Evolutionary conservation across 805 yeast species (phyloP), one percentile per base, ranked within the genome.

Genomic region (Kazachstania viticola): DNA sequence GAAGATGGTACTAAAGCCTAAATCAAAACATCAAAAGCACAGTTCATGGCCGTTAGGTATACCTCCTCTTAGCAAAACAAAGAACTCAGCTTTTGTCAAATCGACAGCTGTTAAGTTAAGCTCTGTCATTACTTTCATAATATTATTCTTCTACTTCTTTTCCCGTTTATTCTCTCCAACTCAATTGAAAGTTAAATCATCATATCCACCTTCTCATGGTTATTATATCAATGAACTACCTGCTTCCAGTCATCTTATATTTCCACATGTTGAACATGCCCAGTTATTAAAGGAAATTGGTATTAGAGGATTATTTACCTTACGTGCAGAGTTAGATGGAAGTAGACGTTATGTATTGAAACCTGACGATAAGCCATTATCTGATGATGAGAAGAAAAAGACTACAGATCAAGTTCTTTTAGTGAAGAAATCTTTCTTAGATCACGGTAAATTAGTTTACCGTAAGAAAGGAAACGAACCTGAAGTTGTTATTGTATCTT

Each of bases 181-280:
- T 14, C 14, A 17, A 11, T 16, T 29, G 5, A 22, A 9, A 3
- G 24, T 29, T n/a, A 18, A 37, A 14, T 34, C 28, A 25, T 12
- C 22, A 11, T 45, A 49, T 25, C 60, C 63, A 3, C 38, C 43
- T 17, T 43, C 43, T 13, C 75, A 67, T 44, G 74, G 75, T 0
- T 50, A 61, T 24, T 66, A 62, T 42, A 44, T 48, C 12, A 49
- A 61, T 27, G 71, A 68, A 35, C 61, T 73, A 17, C 62, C 60
- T 14, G 68, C 78, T 12, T 54, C 61, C 9, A 64, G 73, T 14
- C 61, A 65, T 24, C 65, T 71, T 46, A 75, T 80, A 11, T 79
- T 69, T 47, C 91, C 91, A n/a, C 69, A 73, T n/a, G 65, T 79
- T 23, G 85, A 79, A 41, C 76, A 79, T 45, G 76, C 81, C 4